Evolutionary conservation across 208 protist species (phyloP).

Genomic region (Acanthamoeba lenticulata): DNA sequence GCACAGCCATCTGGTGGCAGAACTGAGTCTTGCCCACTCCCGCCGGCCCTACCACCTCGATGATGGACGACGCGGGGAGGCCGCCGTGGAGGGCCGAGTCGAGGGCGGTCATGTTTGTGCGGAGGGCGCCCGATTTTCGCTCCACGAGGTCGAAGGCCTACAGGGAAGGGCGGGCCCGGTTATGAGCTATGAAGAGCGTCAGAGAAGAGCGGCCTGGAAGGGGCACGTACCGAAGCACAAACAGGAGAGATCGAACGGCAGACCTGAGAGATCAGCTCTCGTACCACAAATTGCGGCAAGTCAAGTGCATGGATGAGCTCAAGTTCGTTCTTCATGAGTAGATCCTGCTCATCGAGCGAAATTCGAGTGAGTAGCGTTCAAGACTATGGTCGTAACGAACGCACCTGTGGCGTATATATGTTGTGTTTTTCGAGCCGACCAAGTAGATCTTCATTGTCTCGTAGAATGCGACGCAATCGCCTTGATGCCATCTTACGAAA

Average conservation of each 20-base stretch:
- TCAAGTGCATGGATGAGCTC: slow-evolving; percentile 21
- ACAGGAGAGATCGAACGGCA: background rate
- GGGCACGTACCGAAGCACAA: background rate
- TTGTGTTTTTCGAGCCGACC: background rate
- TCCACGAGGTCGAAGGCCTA: background rate
- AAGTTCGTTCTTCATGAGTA: background rate
- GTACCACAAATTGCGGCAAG: background rate
- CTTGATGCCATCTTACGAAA: slow-evolving; percentile 37
- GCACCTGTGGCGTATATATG: background rate
- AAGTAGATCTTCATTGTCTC: slow-evolving; percentile 9
- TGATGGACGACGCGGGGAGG: slow-evolving; percentile 19
- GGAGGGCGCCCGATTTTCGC: background rate
- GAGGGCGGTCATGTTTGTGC: background rate
- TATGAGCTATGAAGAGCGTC: background rate
- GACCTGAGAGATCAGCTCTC: background rate
- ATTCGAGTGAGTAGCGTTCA: background rate
- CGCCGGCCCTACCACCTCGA: slow-evolving; percentile 48
- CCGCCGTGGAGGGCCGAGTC: slow-evolving; percentile 43
- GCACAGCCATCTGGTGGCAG: slow-evolving; percentile 58
- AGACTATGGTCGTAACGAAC: no score
- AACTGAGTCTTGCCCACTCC: slow-evolving; percentile 68
- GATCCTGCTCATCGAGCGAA: background rate
- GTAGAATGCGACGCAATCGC: background rate
- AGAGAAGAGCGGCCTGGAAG: background rate
- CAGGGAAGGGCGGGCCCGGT: background rate